Percentiles rank a stretch among this genome's conserved stretches.
Conservation (phyloP, 768 basidiomycete species). For the Tricholoma flavovirens region DNA sequence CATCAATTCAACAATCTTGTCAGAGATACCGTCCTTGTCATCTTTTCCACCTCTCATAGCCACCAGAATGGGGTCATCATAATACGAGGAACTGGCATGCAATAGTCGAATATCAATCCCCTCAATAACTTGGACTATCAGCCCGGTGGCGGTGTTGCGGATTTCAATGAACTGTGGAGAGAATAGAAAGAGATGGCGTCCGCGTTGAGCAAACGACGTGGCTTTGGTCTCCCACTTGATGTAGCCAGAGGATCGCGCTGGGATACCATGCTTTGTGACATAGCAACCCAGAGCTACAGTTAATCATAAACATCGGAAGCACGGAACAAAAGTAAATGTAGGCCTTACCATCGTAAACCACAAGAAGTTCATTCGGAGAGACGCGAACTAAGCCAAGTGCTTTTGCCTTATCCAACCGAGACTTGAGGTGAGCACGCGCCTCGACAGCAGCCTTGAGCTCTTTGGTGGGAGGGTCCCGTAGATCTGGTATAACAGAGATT, state of each 20-base stretch:
- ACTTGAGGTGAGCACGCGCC: slow-evolving; percentile 49
- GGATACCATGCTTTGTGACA: slow-evolving; percentile 63
- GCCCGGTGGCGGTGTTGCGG: slow-evolving; percentile 54
- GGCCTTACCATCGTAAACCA: slow-evolving; percentile 70
- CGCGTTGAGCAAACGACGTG: slow-evolving; percentile 53
- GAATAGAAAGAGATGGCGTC: slow-evolving; percentile 64
- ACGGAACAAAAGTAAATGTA: background rate
- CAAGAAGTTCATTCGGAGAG: slow-evolving; percentile 51
- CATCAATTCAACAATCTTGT: slow-evolving; percentile 61
- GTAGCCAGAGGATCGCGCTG: slow-evolving; percentile 54
- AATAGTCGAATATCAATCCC: slow-evolving; percentile 64
- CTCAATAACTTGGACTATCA: slow-evolving; percentile 81
- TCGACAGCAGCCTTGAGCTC: slow-evolving; percentile 5
- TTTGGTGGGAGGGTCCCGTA: slow-evolving; percentile 34
- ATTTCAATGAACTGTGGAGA: slow-evolving; percentile 74
- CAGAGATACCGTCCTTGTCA: slow-evolving; percentile 51
- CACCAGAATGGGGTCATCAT: slow-evolving; percentile 49
- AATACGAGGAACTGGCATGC: slow-evolving; percentile 34
- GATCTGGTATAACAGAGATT: slow-evolving; percentile 55
- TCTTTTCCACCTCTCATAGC: slow-evolving; percentile 59
- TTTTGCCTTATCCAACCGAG: slow-evolving; percentile 48
- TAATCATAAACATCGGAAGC: background rate
- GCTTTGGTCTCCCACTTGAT: slow-evolving; percentile 79
- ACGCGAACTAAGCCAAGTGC: slow-evolving; percentile 64
- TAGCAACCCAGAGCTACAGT: slow-evolving; percentile 67